These are phyloP conservation scores for Allantophomopsis cytisporea DNA, from an alignment of 2,329 filamentous ascomycete species.

Conservation along the genomic window DNA sequence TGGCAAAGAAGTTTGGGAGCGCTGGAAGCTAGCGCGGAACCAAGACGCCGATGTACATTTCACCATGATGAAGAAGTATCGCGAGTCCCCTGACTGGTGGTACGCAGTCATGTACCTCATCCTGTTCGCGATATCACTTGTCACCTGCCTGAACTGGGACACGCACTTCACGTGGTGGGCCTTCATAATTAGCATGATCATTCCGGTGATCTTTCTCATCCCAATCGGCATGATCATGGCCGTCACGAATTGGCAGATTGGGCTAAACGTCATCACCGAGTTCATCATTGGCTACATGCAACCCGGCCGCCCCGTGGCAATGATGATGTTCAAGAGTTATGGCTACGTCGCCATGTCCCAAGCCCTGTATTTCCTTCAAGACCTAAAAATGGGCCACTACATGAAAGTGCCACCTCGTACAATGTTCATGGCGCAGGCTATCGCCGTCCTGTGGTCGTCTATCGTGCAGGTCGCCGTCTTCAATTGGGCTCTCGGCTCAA, in stretches of 20 bases:
- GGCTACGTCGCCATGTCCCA: conserved; percentile 49
- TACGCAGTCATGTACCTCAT: conserved; percentile 29
- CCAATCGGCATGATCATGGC: conserved; percentile 54
- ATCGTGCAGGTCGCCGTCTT: conserved; percentile 33
- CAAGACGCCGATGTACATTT: conserved; percentile 29
- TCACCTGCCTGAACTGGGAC: conserved; percentile 7
- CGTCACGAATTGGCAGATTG: conserved; percentile 46
- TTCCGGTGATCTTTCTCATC: conserved; percentile 37
- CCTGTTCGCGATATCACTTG: conserved; percentile 28
- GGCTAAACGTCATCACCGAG: conserved; percentile 57
- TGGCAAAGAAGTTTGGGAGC: not conserved
- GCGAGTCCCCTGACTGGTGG: conserved; percentile 42
- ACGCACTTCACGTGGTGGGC: conserved; percentile 15
- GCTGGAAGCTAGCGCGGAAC: no score
- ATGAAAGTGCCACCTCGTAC: conserved; percentile 47
- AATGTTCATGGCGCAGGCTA: conserved; percentile 33
- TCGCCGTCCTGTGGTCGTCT: conserved; percentile 30
- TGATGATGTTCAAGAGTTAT: conserved; percentile 69
- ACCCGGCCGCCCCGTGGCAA: conserved; percentile 46
- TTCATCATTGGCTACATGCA: conserved; percentile 61
- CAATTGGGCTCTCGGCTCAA: conserved; percentile 31
- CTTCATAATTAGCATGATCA: conserved; percentile 12
- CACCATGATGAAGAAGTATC: conserved; percentile 42
- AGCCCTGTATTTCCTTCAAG: conserved; percentile 1
- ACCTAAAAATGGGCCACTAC: conserved; percentile 49